A percentile compares a stretch with the other conserved stretches of the same genome.
Conservation (phyloP, 2,329 filamentous ascomycete genomes). For the Penicillium fuscoglaucum region DNA sequence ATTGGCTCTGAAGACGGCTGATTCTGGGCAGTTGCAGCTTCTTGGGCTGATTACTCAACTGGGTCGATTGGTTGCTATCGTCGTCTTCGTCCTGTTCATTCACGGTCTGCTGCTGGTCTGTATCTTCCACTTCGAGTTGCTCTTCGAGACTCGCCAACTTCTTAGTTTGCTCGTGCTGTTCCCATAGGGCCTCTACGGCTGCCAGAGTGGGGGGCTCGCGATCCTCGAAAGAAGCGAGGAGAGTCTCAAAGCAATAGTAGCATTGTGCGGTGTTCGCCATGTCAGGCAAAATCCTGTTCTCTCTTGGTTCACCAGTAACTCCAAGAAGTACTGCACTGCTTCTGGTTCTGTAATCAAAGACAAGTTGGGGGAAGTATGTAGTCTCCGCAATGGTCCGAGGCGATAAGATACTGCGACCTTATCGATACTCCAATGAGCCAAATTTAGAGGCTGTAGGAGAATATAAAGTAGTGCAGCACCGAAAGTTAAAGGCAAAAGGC, state of each 20-base stretch:
- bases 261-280: conserved; percentile 90
- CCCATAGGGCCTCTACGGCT: conserved; percentile 70
- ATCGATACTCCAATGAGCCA: conserved; percentile 10
- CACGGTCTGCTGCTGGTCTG: conserved; percentile 11
- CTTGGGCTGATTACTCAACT: conserved; percentile 19
- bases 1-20: conserved; percentile 36
- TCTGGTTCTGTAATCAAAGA: conserved; percentile 10
- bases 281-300: not conserved
- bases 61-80: conserved; percentile 8
- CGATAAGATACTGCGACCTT: conserved; percentile 22
- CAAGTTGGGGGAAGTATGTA: conserved; percentile 3
- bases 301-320: not conserved
- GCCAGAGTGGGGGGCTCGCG: conserved; percentile 66
- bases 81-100: conserved; percentile 33
- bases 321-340: conserved; percentile 1
- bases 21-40: conserved; percentile 35
- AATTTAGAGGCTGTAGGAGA: not conserved
- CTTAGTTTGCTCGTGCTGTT: conserved; percentile 49
- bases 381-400: conserved; percentile 11
- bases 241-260: conserved; percentile 87
- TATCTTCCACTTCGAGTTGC: conserved; percentile 21
- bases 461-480: conserved; percentile 2
- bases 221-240: conserved; percentile 72
- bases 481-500: not conserved
- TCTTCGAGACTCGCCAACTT: conserved; percentile 39